These are phyloP conservation scores for Deakozyma indianensis DNA, from an alignment of 805 yeast species.

Conservation along the genomic window DNA sequence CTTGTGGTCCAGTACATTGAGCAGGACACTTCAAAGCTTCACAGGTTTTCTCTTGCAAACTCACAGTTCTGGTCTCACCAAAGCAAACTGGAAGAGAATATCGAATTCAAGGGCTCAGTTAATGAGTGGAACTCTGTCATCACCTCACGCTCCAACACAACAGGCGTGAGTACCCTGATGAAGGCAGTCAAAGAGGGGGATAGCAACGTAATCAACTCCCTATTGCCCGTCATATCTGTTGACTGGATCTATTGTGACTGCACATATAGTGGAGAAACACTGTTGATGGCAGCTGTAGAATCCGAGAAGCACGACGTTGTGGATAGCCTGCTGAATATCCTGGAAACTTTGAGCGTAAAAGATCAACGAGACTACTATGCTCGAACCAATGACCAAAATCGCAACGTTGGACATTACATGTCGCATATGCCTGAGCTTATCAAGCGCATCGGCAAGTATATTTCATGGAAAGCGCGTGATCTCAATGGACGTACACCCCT, in stretches of 20 bases:
- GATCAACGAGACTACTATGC: constrained; percentile 40
- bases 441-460: constrained; percentile 35
- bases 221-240: constrained; percentile 39
- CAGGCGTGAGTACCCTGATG: constrained; percentile 60
- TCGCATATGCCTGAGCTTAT: constrained; percentile 42
- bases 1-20: constrained; percentile 55
- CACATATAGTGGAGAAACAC: constrained; percentile 35
- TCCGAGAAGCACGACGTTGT: constrained; percentile 35
- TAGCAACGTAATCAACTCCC: constrained; percentile 27
- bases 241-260: constrained; percentile 57
- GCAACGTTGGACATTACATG: constrained; percentile 65
- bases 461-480: constrained; percentile 61
- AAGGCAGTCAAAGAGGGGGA: constrained; percentile 39
- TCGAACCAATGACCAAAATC: constrained; percentile 32
- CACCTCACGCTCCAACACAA: constrained; percentile 24
- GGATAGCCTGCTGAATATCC: constrained; percentile 29
- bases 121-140: constrained; percentile 15
- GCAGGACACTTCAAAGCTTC: constrained; percentile 25
- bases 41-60: constrained; percentile 31
- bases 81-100: constrained; percentile 17
- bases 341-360: constrained; percentile 26
- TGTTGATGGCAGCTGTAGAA: constrained; percentile 45
- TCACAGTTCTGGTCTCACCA: constrained; percentile 36
- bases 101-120: constrained; percentile 3
- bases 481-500: constrained; percentile 61